Percentiles rank a stretch among this genome's conserved stretches.
These are phyloP conservation scores for Alnus rubra DNA, from an alignment of 306 rosid species.

Conservation along the genomic window DNA sequence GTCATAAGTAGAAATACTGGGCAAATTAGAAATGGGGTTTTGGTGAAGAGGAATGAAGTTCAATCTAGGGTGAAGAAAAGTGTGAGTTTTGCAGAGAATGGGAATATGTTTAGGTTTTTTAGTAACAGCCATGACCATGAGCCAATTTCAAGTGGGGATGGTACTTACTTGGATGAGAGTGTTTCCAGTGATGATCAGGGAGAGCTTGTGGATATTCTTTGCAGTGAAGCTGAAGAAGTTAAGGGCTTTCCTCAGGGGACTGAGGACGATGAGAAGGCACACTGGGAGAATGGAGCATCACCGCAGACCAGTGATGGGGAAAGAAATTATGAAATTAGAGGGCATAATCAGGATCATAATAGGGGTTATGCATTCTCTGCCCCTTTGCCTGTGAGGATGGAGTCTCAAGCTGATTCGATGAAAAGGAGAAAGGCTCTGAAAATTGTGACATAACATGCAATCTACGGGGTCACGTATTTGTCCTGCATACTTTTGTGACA, in stretches of 20 bases:
- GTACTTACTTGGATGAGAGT: slow-evolving; percentile 46
- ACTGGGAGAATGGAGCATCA: slow-evolving; percentile 36
- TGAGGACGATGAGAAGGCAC: slow-evolving; percentile 54
- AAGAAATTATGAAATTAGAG: slow-evolving; percentile 38
- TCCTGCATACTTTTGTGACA: slow-evolving; percentile 27
- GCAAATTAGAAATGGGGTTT: slow-evolving; percentile 32
- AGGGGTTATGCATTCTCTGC: slow-evolving; percentile 58
- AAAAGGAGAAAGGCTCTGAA: slow-evolving; percentile 51
- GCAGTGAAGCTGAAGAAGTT: slow-evolving; percentile 50
- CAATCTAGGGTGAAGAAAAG: slow-evolving; percentile 70
- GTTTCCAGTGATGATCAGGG: slow-evolving; percentile 64
- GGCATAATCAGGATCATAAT: slow-evolving; percentile 26
- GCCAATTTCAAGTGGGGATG: slow-evolving; percentile 41
- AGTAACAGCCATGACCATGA: slow-evolving; percentile 34
- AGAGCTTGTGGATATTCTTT: slow-evolving; percentile 43
- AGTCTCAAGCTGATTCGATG: slow-evolving; percentile 50
- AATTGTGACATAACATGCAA: slow-evolving; percentile 37
- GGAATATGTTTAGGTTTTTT: slow-evolving; percentile 45
- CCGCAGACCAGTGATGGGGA: slow-evolving; percentile 51
- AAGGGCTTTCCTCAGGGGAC: slow-evolving; percentile 45
- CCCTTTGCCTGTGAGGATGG: slow-evolving; percentile 87
- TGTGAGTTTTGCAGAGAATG: slow-evolving; percentile 76
- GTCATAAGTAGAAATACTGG: slow-evolving; percentile 32
- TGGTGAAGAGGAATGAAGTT: slow-evolving; percentile 36
- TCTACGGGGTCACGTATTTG: background rate